Conservation (phyloP, 2,329 filamentous ascomycete species). For the Colletotrichum euphorbiae region DNA sequence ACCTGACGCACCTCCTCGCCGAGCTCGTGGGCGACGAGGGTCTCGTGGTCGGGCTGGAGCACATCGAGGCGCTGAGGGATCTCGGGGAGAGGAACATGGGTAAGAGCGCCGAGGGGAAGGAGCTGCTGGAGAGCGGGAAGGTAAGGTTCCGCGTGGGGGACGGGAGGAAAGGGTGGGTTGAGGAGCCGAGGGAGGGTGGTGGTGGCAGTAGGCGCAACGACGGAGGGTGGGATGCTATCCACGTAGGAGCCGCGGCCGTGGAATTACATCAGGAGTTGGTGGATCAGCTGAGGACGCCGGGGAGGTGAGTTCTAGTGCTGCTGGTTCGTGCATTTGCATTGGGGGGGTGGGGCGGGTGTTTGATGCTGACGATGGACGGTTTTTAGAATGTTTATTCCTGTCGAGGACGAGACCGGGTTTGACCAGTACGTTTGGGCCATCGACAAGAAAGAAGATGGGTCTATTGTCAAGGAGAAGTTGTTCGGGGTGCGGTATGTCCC, state of each 20-base stretch:
- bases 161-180: slow-evolving; percentile 74
- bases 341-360: too few species aligned
- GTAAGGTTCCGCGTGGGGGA: slow-evolving; percentile 83
- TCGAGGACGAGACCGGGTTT: slow-evolving; percentile 63
- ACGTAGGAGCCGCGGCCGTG: slow-evolving; percentile 88
- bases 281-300: slow-evolving; percentile 82
- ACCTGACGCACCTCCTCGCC: slow-evolving; percentile 88
- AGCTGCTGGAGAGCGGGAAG: slow-evolving; percentile 70
- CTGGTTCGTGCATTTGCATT: too few species aligned
- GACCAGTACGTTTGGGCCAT: slow-evolving; percentile 79
- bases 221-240: slow-evolving; percentile 87
- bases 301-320: slow-evolving; percentile 59
- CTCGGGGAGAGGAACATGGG: slow-evolving; percentile 74
- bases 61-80: slow-evolving; percentile 73
- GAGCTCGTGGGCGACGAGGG: slow-evolving; percentile 72
- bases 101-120: slow-evolving; percentile 69
- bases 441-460: slow-evolving; percentile 76
- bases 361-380: slow-evolving; percentile 32
- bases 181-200: slow-evolving; percentile 55
- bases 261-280: slow-evolving; percentile 79
- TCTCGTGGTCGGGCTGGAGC: slow-evolving; percentile 78
- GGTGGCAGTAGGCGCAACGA: slow-evolving; percentile 54
- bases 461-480: slow-evolving; percentile 68
- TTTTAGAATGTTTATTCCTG: slow-evolving; percentile 78
- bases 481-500: slow-evolving; percentile 84